Conservation (phyloP, 75 land plant species). For the Cryptomeria japonica region DNA sequence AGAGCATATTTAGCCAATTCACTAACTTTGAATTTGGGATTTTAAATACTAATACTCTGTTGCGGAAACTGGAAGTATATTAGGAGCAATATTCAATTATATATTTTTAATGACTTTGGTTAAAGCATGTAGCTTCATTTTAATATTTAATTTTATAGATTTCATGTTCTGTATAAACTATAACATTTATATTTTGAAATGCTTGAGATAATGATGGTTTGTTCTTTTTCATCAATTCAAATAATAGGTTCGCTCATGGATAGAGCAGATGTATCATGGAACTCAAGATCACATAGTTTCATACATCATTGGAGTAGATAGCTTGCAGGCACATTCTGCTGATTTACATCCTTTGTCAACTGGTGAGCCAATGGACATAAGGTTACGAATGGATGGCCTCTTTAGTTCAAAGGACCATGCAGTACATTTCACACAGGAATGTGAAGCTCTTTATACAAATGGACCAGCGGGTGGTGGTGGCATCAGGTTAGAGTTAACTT, state of each 20-base stretch:
- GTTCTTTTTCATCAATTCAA: not conserved
- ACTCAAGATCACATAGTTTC: slow-evolving; percentile 45
- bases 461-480: slow-evolving; percentile 99
- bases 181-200: not conserved
- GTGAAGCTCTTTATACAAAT: slow-evolving; percentile 93
- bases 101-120: not conserved
- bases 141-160: not conserved
- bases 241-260: slow-evolving; percentile 83
- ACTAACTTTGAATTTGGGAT: no score
- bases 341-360: not conserved
- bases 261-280: slow-evolving; percentile 70
- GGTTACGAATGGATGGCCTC: slow-evolving; percentile 91
- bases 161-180: not conserved
- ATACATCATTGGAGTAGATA: slow-evolving; percentile 81
- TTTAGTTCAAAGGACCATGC: slow-evolving; percentile 73
- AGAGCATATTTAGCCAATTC: no score
- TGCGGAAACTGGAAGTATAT: not conserved
- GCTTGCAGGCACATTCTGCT: slow-evolving; percentile 46
- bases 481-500: slow-evolving; percentile 54
- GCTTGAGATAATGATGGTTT: not conserved
- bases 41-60: not conserved
- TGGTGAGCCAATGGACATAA: slow-evolving; percentile 43
- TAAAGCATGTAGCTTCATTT: not conserved
- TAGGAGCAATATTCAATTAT: not conserved
- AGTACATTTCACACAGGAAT: slow-evolving; percentile 56